These are phyloP conservation scores for Terfezia boudieri DNA, from an alignment of 495 filamentous ascomycete genomes.

Conservation along the genomic window DNA sequence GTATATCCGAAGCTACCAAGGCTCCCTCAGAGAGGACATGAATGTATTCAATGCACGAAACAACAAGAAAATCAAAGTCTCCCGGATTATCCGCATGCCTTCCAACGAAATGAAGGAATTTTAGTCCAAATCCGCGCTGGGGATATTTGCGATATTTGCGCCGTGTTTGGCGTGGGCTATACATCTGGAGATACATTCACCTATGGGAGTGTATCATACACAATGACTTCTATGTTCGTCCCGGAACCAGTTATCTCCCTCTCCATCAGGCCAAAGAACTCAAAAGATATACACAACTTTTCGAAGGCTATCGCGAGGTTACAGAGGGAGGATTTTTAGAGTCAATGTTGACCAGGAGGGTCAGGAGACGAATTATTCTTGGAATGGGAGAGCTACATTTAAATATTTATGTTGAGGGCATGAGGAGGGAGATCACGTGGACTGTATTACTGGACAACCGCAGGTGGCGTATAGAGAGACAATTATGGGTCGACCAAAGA, in stretches of 20 bases:
- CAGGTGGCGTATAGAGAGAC: slow-evolving; percentile 97
- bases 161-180: slow-evolving; percentile 95
- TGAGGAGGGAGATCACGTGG: slow-evolving; percentile 89
- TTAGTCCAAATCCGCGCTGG: slow-evolving; percentile 75
- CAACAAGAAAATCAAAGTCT: slow-evolving; percentile 89
- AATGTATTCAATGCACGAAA: slow-evolving; percentile 84
- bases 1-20: slow-evolving; percentile 97
- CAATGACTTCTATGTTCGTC: slow-evolving; percentile 94
- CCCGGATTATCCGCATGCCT: slow-evolving; percentile 97
- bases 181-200: slow-evolving; percentile 97
- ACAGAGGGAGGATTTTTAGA: slow-evolving; percentile 96
- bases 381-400: slow-evolving; percentile 98
- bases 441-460: slow-evolving; percentile 84
- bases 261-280: slow-evolving; percentile 89
- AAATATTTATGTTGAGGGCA: slow-evolving; percentile 93
- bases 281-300: slow-evolving; percentile 83
- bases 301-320: slow-evolving; percentile 97
- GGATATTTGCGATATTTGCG: slow-evolving; percentile 96
- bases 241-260: slow-evolving; percentile 96
- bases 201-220: slow-evolving; percentile 77
- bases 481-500: slow-evolving; percentile 68
- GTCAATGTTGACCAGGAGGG: slow-evolving; percentile 77
- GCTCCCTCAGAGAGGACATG: slow-evolving; percentile 62
- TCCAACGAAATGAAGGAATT: slow-evolving; percentile 95
- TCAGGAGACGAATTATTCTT: slow-evolving; percentile 87